These are phyloP conservation scores for Tulasnella sp. DNA, from an alignment of 768 basidiomycete species.

Conservation along the genomic window DNA sequence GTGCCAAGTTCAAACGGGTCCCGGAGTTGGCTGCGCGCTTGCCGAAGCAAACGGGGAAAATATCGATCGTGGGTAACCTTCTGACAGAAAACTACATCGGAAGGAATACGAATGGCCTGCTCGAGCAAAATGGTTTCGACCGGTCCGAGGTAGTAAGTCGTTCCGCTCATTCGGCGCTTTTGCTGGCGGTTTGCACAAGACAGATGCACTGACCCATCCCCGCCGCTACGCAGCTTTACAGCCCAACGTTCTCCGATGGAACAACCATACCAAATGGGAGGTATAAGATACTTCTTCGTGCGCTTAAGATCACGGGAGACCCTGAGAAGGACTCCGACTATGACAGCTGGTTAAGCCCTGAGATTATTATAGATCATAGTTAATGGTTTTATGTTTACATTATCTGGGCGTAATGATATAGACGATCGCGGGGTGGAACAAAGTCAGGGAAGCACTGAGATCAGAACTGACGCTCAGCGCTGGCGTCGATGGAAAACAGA, in stretches of 20 bases:
- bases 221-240: background rate
- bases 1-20: background rate
- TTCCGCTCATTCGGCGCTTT: background rate
- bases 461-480: too few species aligned
- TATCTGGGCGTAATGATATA: too few species aligned
- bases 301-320: background rate
- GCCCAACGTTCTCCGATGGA: slow-evolving; percentile 36
- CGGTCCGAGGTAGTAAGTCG: background rate
- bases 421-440: too few species aligned
- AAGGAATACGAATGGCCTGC: background rate
- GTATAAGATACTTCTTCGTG: slow-evolving; percentile 50
- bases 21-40: background rate
- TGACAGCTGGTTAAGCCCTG: background rate
- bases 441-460: too few species aligned
- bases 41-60: background rate
- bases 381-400: too few species aligned
- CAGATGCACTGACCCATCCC: background rate
- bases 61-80: background rate
- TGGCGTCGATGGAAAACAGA: too few species aligned
- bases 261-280: slow-evolving; percentile 50
- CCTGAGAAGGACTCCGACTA: background rate
- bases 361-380: too few species aligned
- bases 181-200: background rate
- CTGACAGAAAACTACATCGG: background rate
- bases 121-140: background rate